Evolutionary conservation across 306 rosid species (phyloP).

Genomic region (Boehmeria nivea): DNA sequence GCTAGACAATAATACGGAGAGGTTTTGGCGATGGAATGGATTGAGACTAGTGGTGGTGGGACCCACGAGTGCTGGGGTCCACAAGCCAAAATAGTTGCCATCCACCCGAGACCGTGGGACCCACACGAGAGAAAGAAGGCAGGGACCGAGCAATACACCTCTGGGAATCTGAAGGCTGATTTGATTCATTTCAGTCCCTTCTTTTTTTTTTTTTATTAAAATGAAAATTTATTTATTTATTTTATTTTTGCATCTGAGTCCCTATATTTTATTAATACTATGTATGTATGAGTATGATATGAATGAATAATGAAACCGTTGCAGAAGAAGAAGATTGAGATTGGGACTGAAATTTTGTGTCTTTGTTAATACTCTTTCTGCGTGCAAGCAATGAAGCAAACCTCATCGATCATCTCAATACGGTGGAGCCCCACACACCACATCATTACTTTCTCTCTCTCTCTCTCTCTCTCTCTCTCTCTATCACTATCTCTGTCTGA

Average conservation of each 20-base stretch:
- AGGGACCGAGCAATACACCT: neutral
- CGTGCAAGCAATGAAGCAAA: constrained; percentile 58
- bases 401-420: too few relatives aligned
- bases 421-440: constrained; percentile 27
- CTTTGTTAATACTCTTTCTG: constrained; percentile 50
- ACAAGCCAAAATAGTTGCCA: constrained; percentile 41
- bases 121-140: constrained; percentile 25
- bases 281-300: too few relatives aligned
- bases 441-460: constrained; percentile 24
- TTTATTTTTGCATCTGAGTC: too few relatives aligned
- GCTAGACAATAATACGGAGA: constrained; percentile 19
- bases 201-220: too few relatives aligned
- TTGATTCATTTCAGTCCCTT: too few relatives aligned
- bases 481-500: neutral
- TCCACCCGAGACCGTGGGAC: constrained; percentile 61
- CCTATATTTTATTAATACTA: too few relatives aligned
- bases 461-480: constrained; percentile 12
- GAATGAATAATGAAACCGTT: constrained; percentile 35
- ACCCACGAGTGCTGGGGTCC: constrained; percentile 37
- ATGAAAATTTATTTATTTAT: too few relatives aligned
- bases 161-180: too few relatives aligned
- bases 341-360: constrained; percentile 21
- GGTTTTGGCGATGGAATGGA: constrained; percentile 16
- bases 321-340: constrained; percentile 22
- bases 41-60: constrained; percentile 16